Conservation (phyloP, 352 stramenopile species). For the Phytophthora tentaculata region DNA sequence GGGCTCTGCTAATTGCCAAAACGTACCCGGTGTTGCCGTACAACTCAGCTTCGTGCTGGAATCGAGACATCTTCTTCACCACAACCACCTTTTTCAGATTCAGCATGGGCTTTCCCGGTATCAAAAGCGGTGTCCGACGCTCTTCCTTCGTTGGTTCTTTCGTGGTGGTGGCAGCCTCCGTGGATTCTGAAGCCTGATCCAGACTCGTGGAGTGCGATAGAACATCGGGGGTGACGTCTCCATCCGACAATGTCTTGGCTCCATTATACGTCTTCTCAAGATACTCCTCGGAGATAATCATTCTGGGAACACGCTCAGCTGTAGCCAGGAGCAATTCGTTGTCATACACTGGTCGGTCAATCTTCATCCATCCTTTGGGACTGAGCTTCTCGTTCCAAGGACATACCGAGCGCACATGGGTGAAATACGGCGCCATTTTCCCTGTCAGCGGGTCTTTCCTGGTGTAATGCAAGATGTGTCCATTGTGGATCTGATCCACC, state of each 20-base stretch:
- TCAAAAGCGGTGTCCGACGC: slow-evolving; percentile 47
- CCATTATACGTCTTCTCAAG: slow-evolving; percentile 86
- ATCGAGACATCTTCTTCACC: slow-evolving; percentile 89
- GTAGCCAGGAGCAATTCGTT: slow-evolving; percentile 88
- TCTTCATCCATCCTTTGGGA: slow-evolving; percentile 90
- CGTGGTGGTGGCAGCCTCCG: background rate
- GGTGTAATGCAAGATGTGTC: slow-evolving; percentile 90
- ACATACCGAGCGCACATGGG: slow-evolving; percentile 89
- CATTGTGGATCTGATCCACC: slow-evolving; percentile 92
- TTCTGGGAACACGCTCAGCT: slow-evolving; percentile 81
- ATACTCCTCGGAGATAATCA: slow-evolving; percentile 91
- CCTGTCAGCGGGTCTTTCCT: slow-evolving; percentile 74
- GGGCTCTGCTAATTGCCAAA: background rate
- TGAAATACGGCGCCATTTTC: slow-evolving; percentile 86
- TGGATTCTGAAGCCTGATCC: slow-evolving; percentile 5
- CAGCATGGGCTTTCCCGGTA: slow-evolving; percentile 53
- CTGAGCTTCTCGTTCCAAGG: slow-evolving; percentile 91
- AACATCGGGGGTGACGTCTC: slow-evolving; percentile 18
- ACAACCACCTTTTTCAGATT: slow-evolving; percentile 85
- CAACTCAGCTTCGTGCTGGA: slow-evolving; percentile 85
- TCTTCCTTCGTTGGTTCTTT: slow-evolving; percentile 25
- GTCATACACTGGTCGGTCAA: slow-evolving; percentile 88
- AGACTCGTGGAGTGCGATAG: slow-evolving; percentile 14
- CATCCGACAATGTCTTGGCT: slow-evolving; percentile 26
- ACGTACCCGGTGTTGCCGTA: slow-evolving; percentile 82